Evolutionary conservation across 345 rosid species (phyloP), one percentile per base, ranked within the genome.

Genomic region (Brassica incana): DNA sequence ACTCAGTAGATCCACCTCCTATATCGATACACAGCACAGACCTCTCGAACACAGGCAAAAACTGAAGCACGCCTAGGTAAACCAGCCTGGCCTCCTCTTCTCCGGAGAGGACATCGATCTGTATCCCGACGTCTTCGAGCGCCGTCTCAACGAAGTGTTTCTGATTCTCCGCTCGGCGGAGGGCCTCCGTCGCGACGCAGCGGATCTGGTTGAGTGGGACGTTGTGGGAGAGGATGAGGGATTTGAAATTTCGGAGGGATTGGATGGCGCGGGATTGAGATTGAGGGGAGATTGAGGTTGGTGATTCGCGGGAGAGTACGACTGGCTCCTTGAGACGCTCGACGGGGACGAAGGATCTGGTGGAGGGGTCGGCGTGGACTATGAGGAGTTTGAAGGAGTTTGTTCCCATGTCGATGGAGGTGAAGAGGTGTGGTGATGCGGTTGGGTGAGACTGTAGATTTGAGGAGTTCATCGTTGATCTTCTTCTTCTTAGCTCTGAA

Each of bases 1-100:
- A 85, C 68, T 91, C 92, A 54, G 92, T 91, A 33, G 97, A 91
- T 5, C 94, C 92, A 71, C 97, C 94, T 60, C 92, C 97, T 33
- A 88, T 87, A 73, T 91, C 97, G 11, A 91, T 74, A 61, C 81
- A 80, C 73, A 91, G 74, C 2, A 82, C 88, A 7, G 80, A 77
- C 70, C 85, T 87, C 10, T 88, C 87, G 72, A 74, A 85, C 35
- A 89, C 83, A 0, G 92, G 87, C 8, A 91, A 45, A 75, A 90
- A 90, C 66, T 91, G 92, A 70, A 88, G 87, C 75, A 88, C 88
- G 6, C 91, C 97, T 72, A 86, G 48, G 65, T 88, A 91, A 69
- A 85, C 82, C 14, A 84, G 81, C 75, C 84, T 84, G 2, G 89
- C 90, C 74, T 91, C 97, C 78, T 89, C 87, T 76, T 88, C 94